Conservation (phyloP, 768 basidiomycete species). For the Boletus patriciae region DNA sequence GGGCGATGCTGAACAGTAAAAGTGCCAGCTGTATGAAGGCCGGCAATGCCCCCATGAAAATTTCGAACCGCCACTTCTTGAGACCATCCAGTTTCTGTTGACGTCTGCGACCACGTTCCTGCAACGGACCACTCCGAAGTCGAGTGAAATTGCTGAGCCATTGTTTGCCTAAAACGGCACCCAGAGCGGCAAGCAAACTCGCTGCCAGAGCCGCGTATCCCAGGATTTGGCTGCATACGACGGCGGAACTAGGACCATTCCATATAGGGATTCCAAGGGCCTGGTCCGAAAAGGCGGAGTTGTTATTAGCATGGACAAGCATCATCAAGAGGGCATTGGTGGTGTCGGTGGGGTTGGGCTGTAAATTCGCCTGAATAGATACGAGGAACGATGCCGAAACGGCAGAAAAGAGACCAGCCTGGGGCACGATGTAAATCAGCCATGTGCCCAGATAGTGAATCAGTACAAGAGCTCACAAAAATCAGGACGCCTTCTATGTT, state of each 20-base stretch:
- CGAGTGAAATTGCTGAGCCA: slow-evolving; percentile 13
- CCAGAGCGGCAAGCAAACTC: slow-evolving; percentile 24
- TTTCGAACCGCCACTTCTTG: slow-evolving; percentile 17
- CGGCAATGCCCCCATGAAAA: slow-evolving; percentile 15
- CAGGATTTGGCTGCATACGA: slow-evolving; percentile 18
- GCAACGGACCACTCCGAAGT: slow-evolving; percentile 11
- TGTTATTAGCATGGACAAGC: slow-evolving; percentile 11
- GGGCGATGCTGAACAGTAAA: slow-evolving; percentile 19
- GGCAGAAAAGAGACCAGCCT: slow-evolving; percentile 46
- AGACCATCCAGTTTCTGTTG: slow-evolving; percentile 22
- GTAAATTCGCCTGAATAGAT: slow-evolving; percentile 35
- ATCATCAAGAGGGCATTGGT: slow-evolving; percentile 30
- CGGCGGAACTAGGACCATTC: slow-evolving; percentile 16
- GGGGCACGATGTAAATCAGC: background rate
- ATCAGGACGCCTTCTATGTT: slow-evolving; percentile 3
- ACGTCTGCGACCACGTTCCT: slow-evolving; percentile 14
- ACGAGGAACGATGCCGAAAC: slow-evolving; percentile 40
- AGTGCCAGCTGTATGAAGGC: slow-evolving; percentile 23
- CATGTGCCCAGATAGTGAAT: background rate
- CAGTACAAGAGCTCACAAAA: background rate
- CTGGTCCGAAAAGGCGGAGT: slow-evolving; percentile 8
- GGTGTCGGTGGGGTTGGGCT: slow-evolving; percentile 30
- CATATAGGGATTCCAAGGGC: slow-evolving; percentile 9
- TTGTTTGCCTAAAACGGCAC: slow-evolving; percentile 20
- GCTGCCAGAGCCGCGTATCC: slow-evolving; percentile 23